These are phyloP conservation scores for Trichosporon inkin DNA, from an alignment of 1,284 basidiomycete genomes.

Conservation along the genomic window DNA sequence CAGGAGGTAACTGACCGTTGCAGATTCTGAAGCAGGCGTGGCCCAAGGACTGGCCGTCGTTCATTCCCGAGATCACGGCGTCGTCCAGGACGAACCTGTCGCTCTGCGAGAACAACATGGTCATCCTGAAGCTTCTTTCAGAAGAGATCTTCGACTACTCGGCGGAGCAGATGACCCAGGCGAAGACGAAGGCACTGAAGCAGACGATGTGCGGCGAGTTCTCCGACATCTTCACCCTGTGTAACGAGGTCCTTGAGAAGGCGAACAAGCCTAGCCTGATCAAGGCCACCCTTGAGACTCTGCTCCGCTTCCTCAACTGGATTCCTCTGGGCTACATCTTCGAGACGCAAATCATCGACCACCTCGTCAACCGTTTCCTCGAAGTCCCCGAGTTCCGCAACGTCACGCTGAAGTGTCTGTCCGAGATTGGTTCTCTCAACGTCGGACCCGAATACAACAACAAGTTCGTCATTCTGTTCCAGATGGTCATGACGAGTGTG, in stretches of 20 bases:
- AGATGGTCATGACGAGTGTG: slow-evolving; percentile 94
- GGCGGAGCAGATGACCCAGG: slow-evolving; percentile 97
- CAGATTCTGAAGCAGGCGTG: slow-evolving; percentile 99
- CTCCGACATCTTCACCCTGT: slow-evolving; percentile 91
- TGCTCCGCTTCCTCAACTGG: slow-evolving; percentile 97
- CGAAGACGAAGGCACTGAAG: slow-evolving; percentile 95
- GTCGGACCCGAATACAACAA: slow-evolving; percentile 98
- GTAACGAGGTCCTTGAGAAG: slow-evolving; percentile 93
- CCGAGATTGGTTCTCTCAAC: slow-evolving; percentile 91
- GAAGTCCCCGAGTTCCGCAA: slow-evolving; percentile 97
- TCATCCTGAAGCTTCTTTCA: slow-evolving; percentile 93
- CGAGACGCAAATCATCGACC: slow-evolving; percentile 95
- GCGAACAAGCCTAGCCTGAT: slow-evolving; percentile 96
- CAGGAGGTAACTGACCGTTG: background rate
- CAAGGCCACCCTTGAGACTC: slow-evolving; percentile 91
- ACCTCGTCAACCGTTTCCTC: slow-evolving; percentile 92
- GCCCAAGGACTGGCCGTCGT: slow-evolving; percentile 98
- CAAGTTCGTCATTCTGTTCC: slow-evolving; percentile 96
- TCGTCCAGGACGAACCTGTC: slow-evolving; percentile 95
- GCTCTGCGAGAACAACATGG: slow-evolving; percentile 99
- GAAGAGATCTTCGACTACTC: slow-evolving; percentile 99
- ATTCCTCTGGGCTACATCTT: slow-evolving; percentile 99
- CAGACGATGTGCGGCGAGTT: slow-evolving; percentile 98
- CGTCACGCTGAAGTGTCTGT: slow-evolving; percentile 92
- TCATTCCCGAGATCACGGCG: slow-evolving; percentile 95